Base-by-base conservation (phyloP, 371 early-diverging fungal species). In the Rhizopus sp. region DNA sequence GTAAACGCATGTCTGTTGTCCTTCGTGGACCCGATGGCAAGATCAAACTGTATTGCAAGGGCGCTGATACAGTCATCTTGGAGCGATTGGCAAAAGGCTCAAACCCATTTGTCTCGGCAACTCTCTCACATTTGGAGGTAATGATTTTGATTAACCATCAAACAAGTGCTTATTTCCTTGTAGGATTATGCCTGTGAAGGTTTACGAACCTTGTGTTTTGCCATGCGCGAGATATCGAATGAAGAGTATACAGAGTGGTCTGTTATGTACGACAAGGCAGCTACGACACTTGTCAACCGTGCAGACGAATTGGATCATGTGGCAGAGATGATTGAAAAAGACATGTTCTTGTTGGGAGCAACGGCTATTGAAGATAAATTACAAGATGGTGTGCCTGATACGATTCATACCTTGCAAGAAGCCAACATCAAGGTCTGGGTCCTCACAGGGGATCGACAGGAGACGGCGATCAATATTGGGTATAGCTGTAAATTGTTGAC, bases 291-390 rank as follows among this genome's bases (percentile, higher is more conserved):
- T 55, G 85, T 78, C 29, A 90, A 96, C 70, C 89, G 98, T 47
- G 83, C 85, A 15, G 90, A 93, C 12, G 92, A 87, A 66, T 70
- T 98, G 7, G 95, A 93, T 58, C 86, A 86, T 62, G 96, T 92
- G 13, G 96, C 95, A 0, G 98, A 97, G 59, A 54, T 94, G 59
- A 96, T 98, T 63, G 99, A 98, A 67, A 85, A 90, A 57, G 82
- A 96, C 42, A 68, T 98, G 75, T 80, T 88, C 49, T 73, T 96
- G 57, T 61, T 99, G 10, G 99, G 99, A 5, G 95, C 97, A 4
- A 97, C 99, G 0, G 99, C 98, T 4, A 98, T 99, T 64, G 99
- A 99, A 80, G 99, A 99, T 73, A 93, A 92, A 68, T 76, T 99
- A 10, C 99, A 99, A 80, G 98, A 98, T 59, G 95, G 94, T 45